Percentiles rank a stretch among this genome's conserved stretches.
These are phyloP conservation scores for Epichloe festucae DNA, from an alignment of 2,329 filamentous ascomycete species.

Conservation along the genomic window DNA sequence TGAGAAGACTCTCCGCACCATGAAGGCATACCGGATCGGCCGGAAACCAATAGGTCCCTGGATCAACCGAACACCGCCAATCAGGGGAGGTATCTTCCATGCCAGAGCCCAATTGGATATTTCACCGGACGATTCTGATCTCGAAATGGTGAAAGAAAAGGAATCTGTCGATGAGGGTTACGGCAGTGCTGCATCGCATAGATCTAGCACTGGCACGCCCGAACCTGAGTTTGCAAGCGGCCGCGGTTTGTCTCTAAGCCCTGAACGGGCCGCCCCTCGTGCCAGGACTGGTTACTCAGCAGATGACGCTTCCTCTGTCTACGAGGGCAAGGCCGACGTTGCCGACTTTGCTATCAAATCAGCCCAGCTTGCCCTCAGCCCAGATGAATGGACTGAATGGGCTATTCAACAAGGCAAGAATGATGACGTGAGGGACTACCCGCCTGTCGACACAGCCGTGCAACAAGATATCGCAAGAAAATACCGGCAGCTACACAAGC, in stretches of 20 bases:
- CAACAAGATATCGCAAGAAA: conserved; percentile 42
- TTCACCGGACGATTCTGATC: conserved; percentile 8
- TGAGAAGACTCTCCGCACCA: conserved; percentile 36
- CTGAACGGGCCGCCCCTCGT: not conserved
- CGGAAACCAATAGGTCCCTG: conserved; percentile 39
- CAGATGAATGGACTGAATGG: conserved; percentile 21
- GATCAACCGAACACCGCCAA: conserved; percentile 46
- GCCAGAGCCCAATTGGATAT: conserved; percentile 1
- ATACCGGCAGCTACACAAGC: conserved; percentile 43
- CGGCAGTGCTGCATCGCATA: conserved; percentile 5
- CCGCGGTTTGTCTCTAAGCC: not conserved
- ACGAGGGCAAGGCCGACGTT: not conserved
- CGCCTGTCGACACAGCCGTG: conserved; percentile 38
- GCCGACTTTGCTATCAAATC: not conserved
- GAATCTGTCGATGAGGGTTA: conserved; percentile 6
- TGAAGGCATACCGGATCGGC: conserved; percentile 49
- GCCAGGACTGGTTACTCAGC: not conserved
- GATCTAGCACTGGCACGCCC: conserved; percentile 3
- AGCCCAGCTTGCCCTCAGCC: conserved; percentile 4
- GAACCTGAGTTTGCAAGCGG: conserved; percentile 1
- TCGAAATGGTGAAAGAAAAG: conserved; percentile 6
- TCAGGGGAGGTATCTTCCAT: conserved; percentile 33
- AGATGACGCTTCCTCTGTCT: not conserved
- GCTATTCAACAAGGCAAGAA: conserved; percentile 21
- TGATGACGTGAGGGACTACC: conserved; percentile 28